Conservation (phyloP, 1,139 yeast species). For the Yamadazyma blattariae region DNA sequence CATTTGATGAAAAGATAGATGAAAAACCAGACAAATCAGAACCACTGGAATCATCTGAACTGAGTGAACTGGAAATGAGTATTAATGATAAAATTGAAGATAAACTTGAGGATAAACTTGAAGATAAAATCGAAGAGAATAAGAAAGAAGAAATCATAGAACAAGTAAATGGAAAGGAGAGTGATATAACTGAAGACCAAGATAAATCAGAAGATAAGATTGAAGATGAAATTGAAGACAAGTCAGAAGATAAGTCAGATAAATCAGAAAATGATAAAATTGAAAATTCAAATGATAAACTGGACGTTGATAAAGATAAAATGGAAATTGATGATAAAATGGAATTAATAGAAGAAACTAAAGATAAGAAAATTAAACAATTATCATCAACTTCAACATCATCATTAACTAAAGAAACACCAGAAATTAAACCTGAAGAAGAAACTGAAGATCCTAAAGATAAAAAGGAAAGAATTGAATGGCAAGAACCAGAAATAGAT, state of each 20-base stretch:
- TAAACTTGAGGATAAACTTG: too few relatives aligned
- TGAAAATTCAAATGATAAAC: background rate
- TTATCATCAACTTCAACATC: too few relatives aligned
- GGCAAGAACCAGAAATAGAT: conserved; percentile 12
- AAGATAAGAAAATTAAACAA: conserved; percentile 4
- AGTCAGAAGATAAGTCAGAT: conserved; percentile 4
- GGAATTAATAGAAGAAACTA: conserved; percentile 3
- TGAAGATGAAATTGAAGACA: background rate
- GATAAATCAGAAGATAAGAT: background rate
- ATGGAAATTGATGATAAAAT: background rate
- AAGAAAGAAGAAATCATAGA: too few relatives aligned
- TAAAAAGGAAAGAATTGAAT: conserved; percentile 1
- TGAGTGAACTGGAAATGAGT: too few relatives aligned
- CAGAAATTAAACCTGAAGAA: conserved; percentile 4
- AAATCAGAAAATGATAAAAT: too few relatives aligned
- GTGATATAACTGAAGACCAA: too few relatives aligned
- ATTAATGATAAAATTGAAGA: too few relatives aligned
- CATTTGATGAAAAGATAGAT: background rate
- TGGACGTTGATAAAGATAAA: background rate
- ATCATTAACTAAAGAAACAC: too few relatives aligned
- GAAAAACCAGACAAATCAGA: background rate
- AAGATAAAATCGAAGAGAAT: too few relatives aligned
- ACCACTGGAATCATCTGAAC: too few relatives aligned
- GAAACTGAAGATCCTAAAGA: conserved; percentile 7
- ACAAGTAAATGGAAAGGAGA: too few relatives aligned